Base-by-base conservation (phyloP, 345 rosid genomes). In the Odontarrhena argentea region DNA sequence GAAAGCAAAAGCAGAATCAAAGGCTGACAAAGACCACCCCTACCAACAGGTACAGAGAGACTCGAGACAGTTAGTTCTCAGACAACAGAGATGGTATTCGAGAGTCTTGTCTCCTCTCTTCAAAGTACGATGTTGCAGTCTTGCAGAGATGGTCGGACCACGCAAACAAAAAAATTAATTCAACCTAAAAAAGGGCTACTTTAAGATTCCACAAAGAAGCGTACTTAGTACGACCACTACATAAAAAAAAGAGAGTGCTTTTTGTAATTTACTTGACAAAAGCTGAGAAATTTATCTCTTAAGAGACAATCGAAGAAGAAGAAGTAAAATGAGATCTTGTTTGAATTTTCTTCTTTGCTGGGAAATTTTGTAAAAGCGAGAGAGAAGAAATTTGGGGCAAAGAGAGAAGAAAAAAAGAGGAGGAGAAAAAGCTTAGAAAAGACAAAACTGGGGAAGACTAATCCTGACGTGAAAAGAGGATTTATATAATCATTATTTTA, bases 61-160 rank as follows among this genome's bases (percentile, higher is more conserved):
- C 35, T 32, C 36, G 6, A 37, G 69, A 63, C 35, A 22, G 44
- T 13, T 8, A 56, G 38, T 55, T 71, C 65, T 46, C 2, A 72
- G 76, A 72, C 71, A 64, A 64, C 18, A 15, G 47, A 65, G 60
- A 24, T 72, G 69, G 71, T 73, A 71, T 65, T 50, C 3, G 48
- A 6, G 36, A 43, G 55, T 18, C 32, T 49, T 73, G 71, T 73
- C 76, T 65, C 54, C 40, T 5, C 36, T 32, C 36, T 32, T 5
- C 35, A 24, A 55, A 73, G 71, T 73, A 73, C 71, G 76, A 73
- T 58, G 76, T 57, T 65, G 71, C 76, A 73, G 71, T 58, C 71
- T 57, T 65, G 71, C 76, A 73, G 71, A 65, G 61, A 44, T 58
- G 76, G 76, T 73, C 71, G 71, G 76, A 73, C 53, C 71, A 38